Evolutionary conservation across 2,329 filamentous ascomycete species (phyloP), one percentile per base, ranked within the genome.

Genomic region (Phaeosphaeria sp.): DNA sequence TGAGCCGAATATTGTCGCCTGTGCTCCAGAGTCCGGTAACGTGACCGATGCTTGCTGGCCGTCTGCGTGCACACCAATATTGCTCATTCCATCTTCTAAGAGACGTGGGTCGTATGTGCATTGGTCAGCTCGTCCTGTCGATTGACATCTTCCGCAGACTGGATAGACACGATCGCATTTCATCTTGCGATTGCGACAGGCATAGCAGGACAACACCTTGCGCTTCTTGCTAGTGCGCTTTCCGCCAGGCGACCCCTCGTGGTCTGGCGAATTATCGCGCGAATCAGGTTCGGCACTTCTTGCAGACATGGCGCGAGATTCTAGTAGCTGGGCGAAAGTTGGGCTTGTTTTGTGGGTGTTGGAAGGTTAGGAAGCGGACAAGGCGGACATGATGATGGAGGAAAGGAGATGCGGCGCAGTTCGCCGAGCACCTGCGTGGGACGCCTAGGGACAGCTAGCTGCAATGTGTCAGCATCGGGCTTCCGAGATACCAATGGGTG

Each of bases 141-240:
- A 81, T 21, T 76, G 72, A 54, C 80, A 82, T 43, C 80, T 71
- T 39, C 77, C 75, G 55, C 80, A 82, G 2, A 80, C 75, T 33
- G 80, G 80, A 60, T 78, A 76, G 4, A 76, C 71, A 40, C 80
- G 77, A 61, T 82, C 80, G 63, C 80, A 82, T 62, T 81, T 80
- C 61, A 82, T 76, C 62, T 81, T 82, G n/a, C 80, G 73, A 44
- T 75, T 74, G 50, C 80, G 76, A 69, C 80, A 82, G 13, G 80
- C 77, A 59, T 78, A 80, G 59, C 80, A 82, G 2, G 80, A 82
- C 8, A 82, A 65, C 17, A 81, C 80, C 65, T 81, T 82, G 18
- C 80, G 73, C 56, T 80, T 78, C 60, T 75, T 77, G 53, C 70
- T 71, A 5, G 64, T 59, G 24, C 80, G 78, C 57, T 80, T 81